Percentiles rank a stretch among this genome's conserved stretches.
Evolutionary conservation across 768 basidiomycete genomes (phyloP).

Genomic region (Suillus paluster): DNA sequence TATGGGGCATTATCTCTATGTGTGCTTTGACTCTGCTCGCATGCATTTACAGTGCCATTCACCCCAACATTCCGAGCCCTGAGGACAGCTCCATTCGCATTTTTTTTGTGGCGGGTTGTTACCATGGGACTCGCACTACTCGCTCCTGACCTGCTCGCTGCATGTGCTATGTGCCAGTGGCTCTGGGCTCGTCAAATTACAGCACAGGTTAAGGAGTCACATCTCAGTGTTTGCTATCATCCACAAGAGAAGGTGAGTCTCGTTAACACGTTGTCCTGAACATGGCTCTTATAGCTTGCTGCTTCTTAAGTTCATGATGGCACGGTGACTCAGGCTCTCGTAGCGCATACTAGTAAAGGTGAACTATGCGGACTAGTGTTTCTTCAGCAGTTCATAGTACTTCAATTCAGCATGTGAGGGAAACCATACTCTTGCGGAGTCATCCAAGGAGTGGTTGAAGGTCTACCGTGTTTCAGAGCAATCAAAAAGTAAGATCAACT

Average conservation of each 20-base stretch:
- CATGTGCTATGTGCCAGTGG: too few relatives aligned
- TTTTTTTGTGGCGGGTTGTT: constrained; percentile 4
- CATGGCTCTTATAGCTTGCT: background rate
- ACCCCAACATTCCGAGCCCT: constrained; percentile 28
- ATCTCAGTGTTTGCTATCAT: too few relatives aligned
- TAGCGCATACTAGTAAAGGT: background rate
- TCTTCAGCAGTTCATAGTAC: background rate
- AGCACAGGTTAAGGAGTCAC: too few relatives aligned
- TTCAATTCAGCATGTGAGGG: background rate
- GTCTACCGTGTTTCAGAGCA: too few relatives aligned
- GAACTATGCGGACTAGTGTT: background rate
- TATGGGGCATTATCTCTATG: constrained; percentile 26
- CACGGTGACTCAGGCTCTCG: background rate
- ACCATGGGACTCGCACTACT: constrained; percentile 19
- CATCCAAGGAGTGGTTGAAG: too few relatives aligned
- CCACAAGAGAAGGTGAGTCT: too few relatives aligned
- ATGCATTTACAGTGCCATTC: constrained; percentile 29
- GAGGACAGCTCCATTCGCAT: background rate
- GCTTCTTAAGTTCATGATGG: background rate
- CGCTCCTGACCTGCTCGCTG: too few relatives aligned
- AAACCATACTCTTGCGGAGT: background rate
- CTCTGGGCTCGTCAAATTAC: too few relatives aligned
- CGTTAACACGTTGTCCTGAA: too few relatives aligned
- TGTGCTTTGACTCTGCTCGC: constrained; percentile 28
- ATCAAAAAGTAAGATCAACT: too few relatives aligned